Percentiles rank a stretch among this genome's conserved stretches.
phyloP scores from a whole-genome alignment of 2,329 filamentous ascomycete species.

The Aspergillus fijiensis region DNA sequence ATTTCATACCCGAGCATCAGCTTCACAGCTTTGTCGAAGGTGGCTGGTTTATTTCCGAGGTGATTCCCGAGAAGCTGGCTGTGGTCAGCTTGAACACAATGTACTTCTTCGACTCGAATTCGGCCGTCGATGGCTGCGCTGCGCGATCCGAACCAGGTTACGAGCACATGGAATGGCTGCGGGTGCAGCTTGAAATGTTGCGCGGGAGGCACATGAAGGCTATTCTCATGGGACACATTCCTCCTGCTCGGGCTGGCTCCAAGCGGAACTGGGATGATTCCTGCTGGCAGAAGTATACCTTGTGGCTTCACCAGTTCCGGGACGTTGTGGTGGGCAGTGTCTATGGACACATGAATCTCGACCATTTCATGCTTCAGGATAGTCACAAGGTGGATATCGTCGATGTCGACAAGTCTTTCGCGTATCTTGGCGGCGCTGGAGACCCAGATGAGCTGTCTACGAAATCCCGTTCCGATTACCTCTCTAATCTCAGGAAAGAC shows the following conservation, averaged over 20 bases:
- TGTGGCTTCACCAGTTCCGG: constrained; percentile 87
- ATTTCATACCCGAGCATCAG: constrained; percentile 89
- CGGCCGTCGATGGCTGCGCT: constrained; percentile 86
- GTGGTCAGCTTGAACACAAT: constrained; percentile 95
- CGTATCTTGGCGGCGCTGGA: not conserved
- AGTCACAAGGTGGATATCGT: constrained; percentile 70
- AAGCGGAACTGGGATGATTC: constrained; percentile 94
- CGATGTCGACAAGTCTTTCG: constrained; percentile 28
- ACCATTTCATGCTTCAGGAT: constrained; percentile 93
- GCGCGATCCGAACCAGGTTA: constrained; percentile 79
- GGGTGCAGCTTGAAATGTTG: constrained; percentile 80
- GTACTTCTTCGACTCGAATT: constrained; percentile 93
- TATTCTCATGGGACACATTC: constrained; percentile 91
- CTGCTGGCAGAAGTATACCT: constrained; percentile 95
- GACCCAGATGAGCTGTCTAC: constrained; percentile 33
- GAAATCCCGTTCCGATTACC: constrained; percentile 72
- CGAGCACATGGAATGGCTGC: constrained; percentile 94
- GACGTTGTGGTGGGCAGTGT: constrained; percentile 78
- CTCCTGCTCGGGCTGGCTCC: constrained; percentile 78
- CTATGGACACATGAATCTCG: constrained; percentile 98
- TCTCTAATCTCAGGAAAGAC: constrained; percentile 70
- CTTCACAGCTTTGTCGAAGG: constrained; percentile 87
- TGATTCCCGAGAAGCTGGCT: constrained; percentile 78
- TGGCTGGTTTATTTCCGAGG: constrained; percentile 93
- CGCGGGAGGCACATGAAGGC: constrained; percentile 86